Evolutionary conservation across 2,329 filamentous ascomycete genomes (phyloP), one percentile per base, ranked within the genome.

Genomic region (Botrytis sinoallii): DNA sequence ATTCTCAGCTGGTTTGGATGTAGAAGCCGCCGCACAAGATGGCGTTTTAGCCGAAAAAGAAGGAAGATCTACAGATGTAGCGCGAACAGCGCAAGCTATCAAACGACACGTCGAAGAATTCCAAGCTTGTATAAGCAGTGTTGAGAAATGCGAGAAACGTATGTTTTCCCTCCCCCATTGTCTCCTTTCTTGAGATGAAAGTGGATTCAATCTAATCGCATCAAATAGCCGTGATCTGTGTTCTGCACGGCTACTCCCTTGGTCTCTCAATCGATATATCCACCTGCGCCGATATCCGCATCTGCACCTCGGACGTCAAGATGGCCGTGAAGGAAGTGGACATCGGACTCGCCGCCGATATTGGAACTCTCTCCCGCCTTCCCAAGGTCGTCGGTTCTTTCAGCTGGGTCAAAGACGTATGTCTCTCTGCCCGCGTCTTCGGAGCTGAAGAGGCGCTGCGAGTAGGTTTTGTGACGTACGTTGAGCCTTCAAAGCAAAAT

Each of bases 141-240:
- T 97, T 71, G 95, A 98, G 82, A 90, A 88, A 78, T 98, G 95
- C 83, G 93, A 96, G 84, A 98, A 98, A 84, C 94, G 90, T 91
- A 83, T 78, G 88, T 85, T 55, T 35, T 12, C 71, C 48, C 61
- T 1, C 52, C 18, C n/a, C n/a, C 10, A 29, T 29, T 16, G 5
- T 55, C 16, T 42, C 10, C 29, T 22, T 29, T 55, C 59, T 46
- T 42, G 46, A 40, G 35, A 8, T 38, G 25, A 38, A 25, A 57
- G 18, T 55, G 8, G 6, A 48, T 46, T 20, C 8, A 12, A 29
- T 57, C 42, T 61, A 32, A 73, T 40, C 25, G 35, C 42, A 61
- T 16, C 1, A 35, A 14, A 70, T 32, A 92, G 91, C 94, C 75
- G 93, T 98, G 48, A 92, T 98, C 74, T 91, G 89, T 70, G 90